Base-by-base conservation (phyloP, 371 early-diverging fungal species). In the Smittium culicis region DNA sequence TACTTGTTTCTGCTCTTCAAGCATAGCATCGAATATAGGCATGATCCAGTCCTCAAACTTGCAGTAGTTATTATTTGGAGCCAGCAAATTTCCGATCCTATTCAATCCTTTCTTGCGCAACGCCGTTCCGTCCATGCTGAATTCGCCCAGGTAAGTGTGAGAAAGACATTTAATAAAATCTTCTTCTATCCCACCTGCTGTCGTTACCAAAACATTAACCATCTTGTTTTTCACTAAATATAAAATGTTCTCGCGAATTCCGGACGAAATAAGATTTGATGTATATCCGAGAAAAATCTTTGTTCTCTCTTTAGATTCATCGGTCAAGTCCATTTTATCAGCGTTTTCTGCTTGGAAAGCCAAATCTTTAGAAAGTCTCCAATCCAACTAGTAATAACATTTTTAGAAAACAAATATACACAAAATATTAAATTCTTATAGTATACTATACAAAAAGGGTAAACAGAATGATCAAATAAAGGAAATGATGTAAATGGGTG, bases 21-120 rank as follows among this genome's bases (percentile, higher is more conserved):
- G 79, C 88, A 96, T 85, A 68, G 86, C 81, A 77, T 99, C 98
- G 65, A 99, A 79, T 68, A 98, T 85, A 0, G 95, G 92, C 28
- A 89, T 82, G 2, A 99, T 81, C 98, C 98, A 99, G 72, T 94
- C 93, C 78, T 99, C 99, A 81, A 99, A 98, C 68, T 87, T 86
- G 81, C 94, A 95, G 74, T 99, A 99, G 78, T 99, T 99, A 74
- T 97, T 93, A 77, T 99, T 99, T 11, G 99, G 99, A 0, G 99
- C 97, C 58, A 99, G 77, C 65, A 99, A 79, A 77, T 99, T 99
- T 32, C 99, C 99, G 66, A 98, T 96, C 60, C 99, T 86, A 77
- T 99, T 99, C 58, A 98, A 77, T 0, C 99, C 99, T 72, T 92
- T 83, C 64, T 86, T 84, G 59, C 99, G 83, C 67, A 99, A 76